Percentiles rank a stretch among this genome's conserved stretches.
Conservation (phyloP, 2,329 filamentous ascomycete genomes). For the Xylariaceae sp. region DNA sequence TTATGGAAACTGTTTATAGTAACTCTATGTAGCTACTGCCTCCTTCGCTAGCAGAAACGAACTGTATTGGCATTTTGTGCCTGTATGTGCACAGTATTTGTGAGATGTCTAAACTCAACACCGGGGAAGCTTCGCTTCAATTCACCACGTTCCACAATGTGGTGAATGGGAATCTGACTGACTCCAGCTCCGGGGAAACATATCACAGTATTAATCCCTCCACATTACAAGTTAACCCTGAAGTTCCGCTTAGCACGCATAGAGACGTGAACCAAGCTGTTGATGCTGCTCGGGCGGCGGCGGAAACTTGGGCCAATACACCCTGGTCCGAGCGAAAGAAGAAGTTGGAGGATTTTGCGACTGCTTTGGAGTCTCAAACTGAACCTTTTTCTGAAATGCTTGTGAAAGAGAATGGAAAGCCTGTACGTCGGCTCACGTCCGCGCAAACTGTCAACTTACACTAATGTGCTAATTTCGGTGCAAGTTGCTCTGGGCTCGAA, state of each 20-base stretch:
- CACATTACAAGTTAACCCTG: slow-evolving; percentile 53
- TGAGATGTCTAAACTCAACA: no score
- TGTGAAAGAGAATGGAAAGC: slow-evolving; percentile 26
- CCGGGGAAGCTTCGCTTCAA: slow-evolving; percentile 14
- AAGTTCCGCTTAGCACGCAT: slow-evolving; percentile 54
- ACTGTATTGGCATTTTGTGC: no score
- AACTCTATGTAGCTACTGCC: no score
- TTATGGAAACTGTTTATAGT: no score
- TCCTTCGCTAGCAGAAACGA: no score
- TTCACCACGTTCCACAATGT: slow-evolving; percentile 56
- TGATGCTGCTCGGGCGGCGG: slow-evolving; percentile 51
- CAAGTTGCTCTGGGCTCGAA: slow-evolving; percentile 23
- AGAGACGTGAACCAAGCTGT: slow-evolving; percentile 59
- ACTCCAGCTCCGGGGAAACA: slow-evolving; percentile 49
- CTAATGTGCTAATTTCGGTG: background rate
- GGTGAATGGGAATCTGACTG: slow-evolving; percentile 54
- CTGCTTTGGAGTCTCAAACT: slow-evolving; percentile 20
- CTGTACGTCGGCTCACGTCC: slow-evolving; percentile 22
- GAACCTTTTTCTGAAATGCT: slow-evolving; percentile 22
- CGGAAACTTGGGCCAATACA: slow-evolving; percentile 51
- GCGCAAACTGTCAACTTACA: background rate
- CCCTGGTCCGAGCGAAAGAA: slow-evolving; percentile 41
- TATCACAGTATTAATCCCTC: slow-evolving; percentile 58
- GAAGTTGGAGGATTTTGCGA: slow-evolving; percentile 26
- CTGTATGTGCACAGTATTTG: no score